These are phyloP conservation scores for Paramarasmius palmivorus DNA, from an alignment of 1,284 basidiomycete species.

Conservation along the genomic window DNA sequence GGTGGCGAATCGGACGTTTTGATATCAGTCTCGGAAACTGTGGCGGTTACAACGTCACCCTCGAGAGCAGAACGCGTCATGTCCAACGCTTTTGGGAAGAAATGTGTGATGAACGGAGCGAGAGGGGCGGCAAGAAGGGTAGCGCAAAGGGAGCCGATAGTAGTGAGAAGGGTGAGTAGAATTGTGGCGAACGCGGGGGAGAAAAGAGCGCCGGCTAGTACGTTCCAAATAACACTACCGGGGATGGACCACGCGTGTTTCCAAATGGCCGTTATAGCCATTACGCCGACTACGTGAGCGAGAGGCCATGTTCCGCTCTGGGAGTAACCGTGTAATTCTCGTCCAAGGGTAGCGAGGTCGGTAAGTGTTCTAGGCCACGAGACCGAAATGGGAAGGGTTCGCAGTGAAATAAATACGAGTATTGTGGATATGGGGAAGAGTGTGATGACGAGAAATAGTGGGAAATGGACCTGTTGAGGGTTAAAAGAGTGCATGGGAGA, in stretches of 20 bases:
- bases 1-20: constrained; percentile 33
- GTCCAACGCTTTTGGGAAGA: constrained; percentile 84
- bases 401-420: constrained; percentile 49
- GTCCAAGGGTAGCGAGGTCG: constrained; percentile 72
- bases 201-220: constrained; percentile 85
- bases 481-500: constrained; percentile 29
- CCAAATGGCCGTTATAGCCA: constrained; percentile 86
- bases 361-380: constrained; percentile 74
- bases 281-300: constrained; percentile 76
- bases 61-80: constrained; percentile 72
- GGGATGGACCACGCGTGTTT: constrained; percentile 95
- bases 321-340: constrained; percentile 74
- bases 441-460: constrained; percentile 66
- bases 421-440: constrained; percentile 65
- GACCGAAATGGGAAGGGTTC: constrained; percentile 69
- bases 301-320: constrained; percentile 63
- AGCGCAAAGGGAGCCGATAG: constrained; percentile 80
- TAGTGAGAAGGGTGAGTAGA: constrained; percentile 80
- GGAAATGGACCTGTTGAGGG: constrained; percentile 51
- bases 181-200: constrained; percentile 78
- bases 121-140: constrained; percentile 81
- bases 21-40: neutral
- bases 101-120: constrained; percentile 75
- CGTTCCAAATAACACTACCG: constrained; percentile 89
- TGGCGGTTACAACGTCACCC: constrained; percentile 34